A percentile compares a stretch with the other conserved stretches of the same genome.
Conservation (phyloP, 2,329 filamentous ascomycete species). For the Aspergillus glaucus region DNA sequence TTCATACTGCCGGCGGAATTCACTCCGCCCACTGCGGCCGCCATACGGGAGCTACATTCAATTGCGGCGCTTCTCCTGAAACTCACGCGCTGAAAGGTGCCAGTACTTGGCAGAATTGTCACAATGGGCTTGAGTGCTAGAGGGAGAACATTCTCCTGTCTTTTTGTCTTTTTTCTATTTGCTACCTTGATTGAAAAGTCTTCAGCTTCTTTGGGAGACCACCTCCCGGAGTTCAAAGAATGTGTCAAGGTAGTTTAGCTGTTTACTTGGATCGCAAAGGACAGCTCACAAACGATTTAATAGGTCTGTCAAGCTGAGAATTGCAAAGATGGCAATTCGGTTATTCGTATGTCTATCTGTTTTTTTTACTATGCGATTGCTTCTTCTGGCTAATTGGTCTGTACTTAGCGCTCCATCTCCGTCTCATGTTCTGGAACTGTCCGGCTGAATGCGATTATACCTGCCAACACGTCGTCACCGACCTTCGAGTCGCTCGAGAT, state of each 20-base stretch:
- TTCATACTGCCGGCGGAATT: slow-evolving; percentile 3
- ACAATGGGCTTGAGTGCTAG: slow-evolving; percentile 22
- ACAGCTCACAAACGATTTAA: slow-evolving; percentile 13
- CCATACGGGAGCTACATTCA: neutral
- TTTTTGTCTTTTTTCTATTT: slow-evolving; percentile 27
- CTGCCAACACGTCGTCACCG: slow-evolving; percentile 89
- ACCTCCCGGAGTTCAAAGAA: slow-evolving; percentile 76
- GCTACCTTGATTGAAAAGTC: slow-evolving; percentile 32
- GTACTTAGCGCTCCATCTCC: slow-evolving; percentile 67
- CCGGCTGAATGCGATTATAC: slow-evolving; percentile 93
- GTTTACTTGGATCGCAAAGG: neutral
- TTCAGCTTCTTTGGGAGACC: slow-evolving; percentile 73
- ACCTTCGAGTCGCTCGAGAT: slow-evolving; percentile 58
- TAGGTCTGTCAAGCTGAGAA: slow-evolving; percentile 78
- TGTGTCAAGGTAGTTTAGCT: slow-evolving; percentile 65
- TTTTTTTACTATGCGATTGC: neutral
- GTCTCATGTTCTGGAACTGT: slow-evolving; percentile 87
- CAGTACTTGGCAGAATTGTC: slow-evolving; percentile 4
- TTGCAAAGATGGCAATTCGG: slow-evolving; percentile 60
- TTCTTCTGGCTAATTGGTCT: slow-evolving; percentile 9
- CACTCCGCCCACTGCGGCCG: slow-evolving; percentile 10
- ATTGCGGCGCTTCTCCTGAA: slow-evolving; percentile 7
- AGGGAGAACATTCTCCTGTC: slow-evolving; percentile 14
- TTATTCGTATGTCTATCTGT: slow-evolving; percentile 58
- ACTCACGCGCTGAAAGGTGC: neutral